Percentiles rank a stretch among this genome's conserved stretches.
Evolutionary conservation across 2,329 filamentous ascomycete genomes (phyloP).

Genomic region (Leptodontidium sp.): DNA sequence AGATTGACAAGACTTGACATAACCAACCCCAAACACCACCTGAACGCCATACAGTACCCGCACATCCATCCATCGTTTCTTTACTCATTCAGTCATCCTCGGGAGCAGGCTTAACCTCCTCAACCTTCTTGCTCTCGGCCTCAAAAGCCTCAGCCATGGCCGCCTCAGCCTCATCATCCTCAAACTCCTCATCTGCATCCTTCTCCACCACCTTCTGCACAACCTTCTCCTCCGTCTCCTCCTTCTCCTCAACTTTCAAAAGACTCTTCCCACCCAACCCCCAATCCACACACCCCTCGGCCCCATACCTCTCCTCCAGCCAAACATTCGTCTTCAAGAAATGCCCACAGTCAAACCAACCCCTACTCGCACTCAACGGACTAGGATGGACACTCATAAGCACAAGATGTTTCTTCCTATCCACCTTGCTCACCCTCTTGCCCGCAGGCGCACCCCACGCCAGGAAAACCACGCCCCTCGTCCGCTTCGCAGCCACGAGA

Average conservation of each 20-base stretch:
- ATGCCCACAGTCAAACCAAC: slow-evolving; percentile 85
- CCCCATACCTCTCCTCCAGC: slow-evolving; percentile 80
- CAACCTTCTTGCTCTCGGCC: slow-evolving; percentile 6
- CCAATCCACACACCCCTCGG: slow-evolving; percentile 88
- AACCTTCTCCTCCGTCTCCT: neutral
- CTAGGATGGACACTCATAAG: slow-evolving; percentile 90
- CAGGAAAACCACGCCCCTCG: slow-evolving; percentile 88
- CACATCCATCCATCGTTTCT: neutral
- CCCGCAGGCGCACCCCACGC: slow-evolving; percentile 91
- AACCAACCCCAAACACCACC: neutral
- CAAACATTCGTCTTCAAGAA: slow-evolving; percentile 87
- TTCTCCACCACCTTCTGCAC: neutral
- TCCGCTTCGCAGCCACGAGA: slow-evolving; percentile 78
- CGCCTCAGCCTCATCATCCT: slow-evolving; percentile 10
- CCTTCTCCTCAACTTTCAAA: neutral
- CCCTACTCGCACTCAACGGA: slow-evolving; percentile 83
- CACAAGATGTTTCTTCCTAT: slow-evolving; percentile 78
- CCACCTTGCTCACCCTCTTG: slow-evolving; percentile 78
- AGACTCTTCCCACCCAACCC: slow-evolving; percentile 53
- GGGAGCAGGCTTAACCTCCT: neutral
- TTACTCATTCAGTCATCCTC: neutral
- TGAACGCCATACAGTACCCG: neutral
- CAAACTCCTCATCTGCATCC: neutral
- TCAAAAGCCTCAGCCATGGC: slow-evolving; percentile 16
- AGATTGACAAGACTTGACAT: neutral